A percentile compares a stretch with the other conserved stretches of the same genome.
Conservation (phyloP, 345 rosid species). For the Melaleuca alternifolia region DNA sequence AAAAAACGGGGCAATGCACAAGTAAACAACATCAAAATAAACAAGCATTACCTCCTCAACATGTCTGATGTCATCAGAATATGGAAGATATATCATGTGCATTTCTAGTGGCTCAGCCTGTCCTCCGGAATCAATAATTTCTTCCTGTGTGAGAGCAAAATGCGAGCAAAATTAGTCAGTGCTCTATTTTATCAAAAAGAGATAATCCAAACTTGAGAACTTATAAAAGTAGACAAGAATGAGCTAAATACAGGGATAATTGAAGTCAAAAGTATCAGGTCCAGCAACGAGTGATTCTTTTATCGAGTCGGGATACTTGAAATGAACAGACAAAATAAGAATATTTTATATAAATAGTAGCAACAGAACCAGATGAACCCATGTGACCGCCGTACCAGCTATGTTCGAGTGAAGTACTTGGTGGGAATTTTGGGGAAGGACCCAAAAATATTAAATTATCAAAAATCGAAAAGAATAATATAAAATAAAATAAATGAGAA, state of each 20-base stretch:
- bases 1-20: neutral
- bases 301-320: neutral
- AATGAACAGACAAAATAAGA: neutral
- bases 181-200: neutral
- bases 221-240: neutral
- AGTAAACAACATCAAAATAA: slow-evolving; percentile 3
- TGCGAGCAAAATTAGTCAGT: neutral
- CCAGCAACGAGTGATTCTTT: neutral
- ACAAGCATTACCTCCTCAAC: slow-evolving; percentile 58
- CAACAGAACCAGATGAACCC: neutral
- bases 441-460: too few species aligned
- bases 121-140: slow-evolving; percentile 53
- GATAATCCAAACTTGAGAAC: neutral
- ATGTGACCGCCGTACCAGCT: neutral
- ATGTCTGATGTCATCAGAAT: slow-evolving; percentile 75
- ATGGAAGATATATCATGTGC: slow-evolving; percentile 94
- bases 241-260: neutral
- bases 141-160: slow-evolving; percentile 48
- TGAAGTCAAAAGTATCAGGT: neutral
- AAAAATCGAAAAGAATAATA: too few species aligned
- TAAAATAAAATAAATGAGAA: too few species aligned
- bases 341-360: neutral
- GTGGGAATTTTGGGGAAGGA: too few species aligned
- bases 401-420: too few species aligned
- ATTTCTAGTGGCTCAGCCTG: slow-evolving; percentile 96